phyloP scores from a whole-genome alignment of 805 yeast species.

The Lachancea sp. region DNA sequence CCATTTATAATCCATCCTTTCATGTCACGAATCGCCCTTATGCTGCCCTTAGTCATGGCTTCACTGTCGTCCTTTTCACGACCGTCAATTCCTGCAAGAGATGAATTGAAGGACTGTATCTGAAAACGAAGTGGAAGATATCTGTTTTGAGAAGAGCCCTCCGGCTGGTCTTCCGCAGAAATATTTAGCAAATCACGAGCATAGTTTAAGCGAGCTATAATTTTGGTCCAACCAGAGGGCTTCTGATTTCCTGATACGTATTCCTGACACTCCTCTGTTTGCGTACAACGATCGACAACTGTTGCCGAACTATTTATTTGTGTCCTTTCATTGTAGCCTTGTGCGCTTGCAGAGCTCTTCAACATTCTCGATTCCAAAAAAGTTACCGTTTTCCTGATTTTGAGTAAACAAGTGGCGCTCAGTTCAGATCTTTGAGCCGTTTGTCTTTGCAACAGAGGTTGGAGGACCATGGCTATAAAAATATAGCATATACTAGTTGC shows the following conservation, averaged over 20 bases:
- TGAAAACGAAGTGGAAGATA: slow-evolving; percentile 24
- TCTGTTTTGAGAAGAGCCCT: slow-evolving; percentile 10
- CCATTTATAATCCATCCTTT: slow-evolving; percentile 40
- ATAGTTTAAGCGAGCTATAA: slow-evolving; percentile 26
- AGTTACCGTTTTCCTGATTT: slow-evolving; percentile 28
- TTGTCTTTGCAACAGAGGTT: slow-evolving; percentile 37
- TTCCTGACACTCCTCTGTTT: slow-evolving; percentile 14
- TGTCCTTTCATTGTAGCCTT: slow-evolving; percentile 36
- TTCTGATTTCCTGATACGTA: not conserved
- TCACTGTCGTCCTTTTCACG: not conserved
- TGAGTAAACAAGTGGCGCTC: slow-evolving; percentile 24
- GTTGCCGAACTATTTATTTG: slow-evolving; percentile 32
- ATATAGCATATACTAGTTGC: slow-evolving; percentile 18
- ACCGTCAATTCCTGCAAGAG: not conserved
- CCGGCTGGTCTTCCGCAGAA: slow-evolving; percentile 14
- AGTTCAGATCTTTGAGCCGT: slow-evolving; percentile 37
- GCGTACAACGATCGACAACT: slow-evolving; percentile 23
- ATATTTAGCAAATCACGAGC: slow-evolving; percentile 29
- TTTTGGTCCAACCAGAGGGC: slow-evolving; percentile 10
- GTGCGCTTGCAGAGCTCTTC: slow-evolving; percentile 36
- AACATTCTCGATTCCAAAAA: slow-evolving; percentile 23
- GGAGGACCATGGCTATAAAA: slow-evolving; percentile 26
- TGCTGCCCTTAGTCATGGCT: slow-evolving; percentile 20
- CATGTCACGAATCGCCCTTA: slow-evolving; percentile 29
- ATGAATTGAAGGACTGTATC: slow-evolving; percentile 7